These are phyloP conservation scores for Penicillium argentinense DNA, from an alignment of 495 filamentous ascomycete species.

Conservation along the genomic window DNA sequence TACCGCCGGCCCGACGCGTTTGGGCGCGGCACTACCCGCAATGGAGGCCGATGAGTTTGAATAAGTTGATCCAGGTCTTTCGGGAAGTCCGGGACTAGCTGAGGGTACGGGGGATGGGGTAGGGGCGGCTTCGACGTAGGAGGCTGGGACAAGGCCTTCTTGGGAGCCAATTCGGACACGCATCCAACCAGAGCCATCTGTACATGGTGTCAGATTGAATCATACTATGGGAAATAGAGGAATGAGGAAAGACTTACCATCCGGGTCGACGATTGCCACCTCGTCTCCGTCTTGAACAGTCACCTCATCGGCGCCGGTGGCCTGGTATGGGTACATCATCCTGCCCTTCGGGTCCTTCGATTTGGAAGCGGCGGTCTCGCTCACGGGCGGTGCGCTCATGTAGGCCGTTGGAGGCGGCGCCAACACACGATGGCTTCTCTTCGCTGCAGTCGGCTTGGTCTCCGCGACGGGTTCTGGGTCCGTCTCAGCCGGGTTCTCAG, in stretches of 20 bases:
- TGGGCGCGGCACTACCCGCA: slow-evolving; percentile 54
- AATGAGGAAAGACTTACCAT: slow-evolving; percentile 60
- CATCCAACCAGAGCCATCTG: slow-evolving; percentile 91
- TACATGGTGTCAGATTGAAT: slow-evolving; percentile 8
- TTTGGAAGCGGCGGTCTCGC: slow-evolving; percentile 23
- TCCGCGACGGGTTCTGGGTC: slow-evolving; percentile 27
- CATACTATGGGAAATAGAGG: neutral
- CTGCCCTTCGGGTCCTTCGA: slow-evolving; percentile 69
- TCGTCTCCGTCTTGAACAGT: slow-evolving; percentile 75
- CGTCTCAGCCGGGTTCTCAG: slow-evolving; percentile 35
- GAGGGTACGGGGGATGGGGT: slow-evolving; percentile 44
- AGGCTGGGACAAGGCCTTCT: slow-evolving; percentile 83
- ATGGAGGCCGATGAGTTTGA: slow-evolving; percentile 78
- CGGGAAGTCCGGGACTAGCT: slow-evolving; percentile 34
- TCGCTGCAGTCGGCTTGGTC: slow-evolving; percentile 42
- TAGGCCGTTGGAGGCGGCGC: slow-evolving; percentile 87
- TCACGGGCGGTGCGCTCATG: slow-evolving; percentile 58
- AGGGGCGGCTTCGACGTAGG: slow-evolving; percentile 66
- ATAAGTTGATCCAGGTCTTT: slow-evolving; percentile 66
- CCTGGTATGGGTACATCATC: slow-evolving; percentile 87
- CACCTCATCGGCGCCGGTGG: slow-evolving; percentile 75
- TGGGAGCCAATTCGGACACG: slow-evolving; percentile 65
- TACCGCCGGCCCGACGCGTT: slow-evolving; percentile 91
- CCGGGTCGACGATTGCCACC: slow-evolving; percentile 76
- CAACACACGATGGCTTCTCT: slow-evolving; percentile 70